These are phyloP conservation scores for Microcyclospora pomicola DNA, from an alignment of 2,329 filamentous ascomycete species.

Conservation along the genomic window DNA sequence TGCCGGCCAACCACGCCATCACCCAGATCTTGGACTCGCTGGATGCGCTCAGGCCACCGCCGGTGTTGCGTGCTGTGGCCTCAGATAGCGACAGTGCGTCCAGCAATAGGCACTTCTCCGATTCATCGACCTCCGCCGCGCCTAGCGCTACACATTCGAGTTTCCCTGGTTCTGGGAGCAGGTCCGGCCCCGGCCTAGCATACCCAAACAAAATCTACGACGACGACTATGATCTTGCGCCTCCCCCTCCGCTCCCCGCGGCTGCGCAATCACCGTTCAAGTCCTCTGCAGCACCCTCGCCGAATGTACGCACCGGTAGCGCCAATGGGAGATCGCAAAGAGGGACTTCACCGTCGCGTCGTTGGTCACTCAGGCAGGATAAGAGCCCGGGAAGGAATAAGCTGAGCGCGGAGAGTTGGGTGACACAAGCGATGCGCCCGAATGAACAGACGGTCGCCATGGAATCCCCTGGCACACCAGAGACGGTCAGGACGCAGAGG, in stretches of 20 bases:
- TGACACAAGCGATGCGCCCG: slow-evolving; percentile 6
- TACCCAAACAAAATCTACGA: slow-evolving; percentile 9
- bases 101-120: slow-evolving; percentile 9
- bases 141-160: slow-evolving; percentile 9
- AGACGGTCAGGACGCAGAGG: slow-evolving; percentile 8
- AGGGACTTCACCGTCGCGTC: slow-evolving; percentile 6
- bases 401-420: slow-evolving; percentile 21
- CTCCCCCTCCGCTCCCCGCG: slow-evolving; percentile 53
- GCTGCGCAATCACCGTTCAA: slow-evolving; percentile 61
- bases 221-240: slow-evolving; percentile 12
- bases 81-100: slow-evolving; percentile 6
- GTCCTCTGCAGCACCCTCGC: slow-evolving; percentile 42
- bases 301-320: slow-evolving; percentile 1
- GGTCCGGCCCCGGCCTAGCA: slow-evolving; percentile 45
- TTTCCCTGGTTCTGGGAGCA: slow-evolving; percentile 47
- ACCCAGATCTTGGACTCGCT: slow-evolving; percentile 49
- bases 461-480: slow-evolving; percentile 11
- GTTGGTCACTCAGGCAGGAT: not conserved
- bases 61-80: slow-evolving; percentile 7
- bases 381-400: slow-evolving; percentile 4
- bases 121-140: slow-evolving; percentile 12
- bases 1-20: slow-evolving; percentile 37
- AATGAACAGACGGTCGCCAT: slow-evolving; percentile 5
- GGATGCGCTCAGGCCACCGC: slow-evolving; percentile 24
- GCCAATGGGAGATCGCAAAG: slow-evolving; percentile 1